phyloP scores from a whole-genome alignment of 1,284 basidiomycete species.

The Ustilago loliicola region DNA sequence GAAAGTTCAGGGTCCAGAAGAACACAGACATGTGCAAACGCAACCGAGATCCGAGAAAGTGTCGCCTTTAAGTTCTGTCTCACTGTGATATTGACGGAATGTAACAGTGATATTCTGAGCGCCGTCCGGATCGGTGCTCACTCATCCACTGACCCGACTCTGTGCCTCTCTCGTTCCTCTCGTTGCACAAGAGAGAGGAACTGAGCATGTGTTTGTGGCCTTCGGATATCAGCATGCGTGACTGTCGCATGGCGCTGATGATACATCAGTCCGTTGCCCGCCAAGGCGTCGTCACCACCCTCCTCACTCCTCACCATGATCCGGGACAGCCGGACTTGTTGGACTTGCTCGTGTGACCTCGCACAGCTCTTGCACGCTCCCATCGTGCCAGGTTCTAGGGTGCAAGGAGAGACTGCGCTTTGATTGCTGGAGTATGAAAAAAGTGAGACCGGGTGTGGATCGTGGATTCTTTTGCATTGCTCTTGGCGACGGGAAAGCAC shows the following conservation, averaged over 20 bases:
- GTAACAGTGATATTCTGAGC: not conserved
- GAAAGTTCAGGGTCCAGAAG: not conserved
- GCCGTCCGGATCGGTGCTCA: constrained; percentile 14
- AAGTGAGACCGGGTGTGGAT: not conserved
- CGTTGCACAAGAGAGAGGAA: too few relatives aligned
- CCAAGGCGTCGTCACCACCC: too few relatives aligned
- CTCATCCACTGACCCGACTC: constrained; percentile 3
- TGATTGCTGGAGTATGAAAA: too few relatives aligned
- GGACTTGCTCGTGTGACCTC: not conserved
- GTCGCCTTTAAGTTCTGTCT: too few relatives aligned
- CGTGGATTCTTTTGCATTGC: not conserved
- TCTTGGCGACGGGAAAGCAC: not conserved
- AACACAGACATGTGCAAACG: not conserved
- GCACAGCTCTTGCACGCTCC: not conserved
- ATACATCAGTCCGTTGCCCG: too few relatives aligned
- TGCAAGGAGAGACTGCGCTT: not conserved
- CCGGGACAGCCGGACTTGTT: not conserved
- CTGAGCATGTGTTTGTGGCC: constrained; percentile 1
- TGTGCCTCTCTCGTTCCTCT: too few relatives aligned
- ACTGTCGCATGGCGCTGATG: not conserved
- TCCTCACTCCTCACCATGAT: too few relatives aligned
- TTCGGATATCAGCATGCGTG: not conserved
- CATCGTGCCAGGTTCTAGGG: not conserved
- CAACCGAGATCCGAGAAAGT: constrained; percentile 13
- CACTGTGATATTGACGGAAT: not conserved